Evolutionary conservation across 2,329 filamentous ascomycete species (phyloP).

Genomic region (Xenosphaeropsis pyriputrescens): DNA sequence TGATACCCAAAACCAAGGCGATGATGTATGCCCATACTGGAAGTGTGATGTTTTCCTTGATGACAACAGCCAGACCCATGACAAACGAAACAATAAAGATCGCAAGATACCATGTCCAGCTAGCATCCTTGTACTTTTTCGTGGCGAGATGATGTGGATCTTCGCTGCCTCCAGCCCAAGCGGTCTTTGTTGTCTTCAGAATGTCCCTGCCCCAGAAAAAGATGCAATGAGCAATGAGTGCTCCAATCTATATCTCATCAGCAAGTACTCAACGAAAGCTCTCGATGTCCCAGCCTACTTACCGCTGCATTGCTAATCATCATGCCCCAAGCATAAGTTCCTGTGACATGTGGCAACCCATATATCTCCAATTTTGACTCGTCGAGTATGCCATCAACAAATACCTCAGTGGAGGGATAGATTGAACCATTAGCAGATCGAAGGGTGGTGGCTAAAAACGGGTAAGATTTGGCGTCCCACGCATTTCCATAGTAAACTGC

Average conservation of each 20-base stretch:
- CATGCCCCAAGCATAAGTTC: constrained; percentile 17
- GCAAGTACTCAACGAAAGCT: neutral
- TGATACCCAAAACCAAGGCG: constrained; percentile 18
- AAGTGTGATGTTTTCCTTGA: constrained; percentile 20
- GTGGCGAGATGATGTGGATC: constrained; percentile 35
- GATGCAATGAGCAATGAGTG: constrained; percentile 32
- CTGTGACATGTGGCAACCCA: constrained; percentile 24
- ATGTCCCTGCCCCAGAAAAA: constrained; percentile 42
- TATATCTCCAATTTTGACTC: constrained; percentile 14
- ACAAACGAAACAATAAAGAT: constrained; percentile 20
- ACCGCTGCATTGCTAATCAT: constrained; percentile 39
- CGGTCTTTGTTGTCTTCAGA: constrained; percentile 28
- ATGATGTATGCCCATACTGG: constrained; percentile 28
- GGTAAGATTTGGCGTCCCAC: constrained; percentile 23
- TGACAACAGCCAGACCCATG: constrained; percentile 23
- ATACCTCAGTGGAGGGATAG: constrained; percentile 25
- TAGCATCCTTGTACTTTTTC: constrained; percentile 25
- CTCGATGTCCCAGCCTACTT: constrained; percentile 13
- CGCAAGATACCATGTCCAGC: constrained; percentile 25
- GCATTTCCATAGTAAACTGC: constrained; percentile 26
- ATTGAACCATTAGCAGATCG: constrained; percentile 20
- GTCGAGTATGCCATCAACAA: constrained; percentile 20
- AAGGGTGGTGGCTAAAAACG: constrained; percentile 27
- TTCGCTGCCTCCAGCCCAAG: constrained; percentile 24
- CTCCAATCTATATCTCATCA: constrained; percentile 26